Evolutionary conservation across 169 alveolate genomes (phyloP).

Genomic region (Plasmodium coatneyi): DNA sequence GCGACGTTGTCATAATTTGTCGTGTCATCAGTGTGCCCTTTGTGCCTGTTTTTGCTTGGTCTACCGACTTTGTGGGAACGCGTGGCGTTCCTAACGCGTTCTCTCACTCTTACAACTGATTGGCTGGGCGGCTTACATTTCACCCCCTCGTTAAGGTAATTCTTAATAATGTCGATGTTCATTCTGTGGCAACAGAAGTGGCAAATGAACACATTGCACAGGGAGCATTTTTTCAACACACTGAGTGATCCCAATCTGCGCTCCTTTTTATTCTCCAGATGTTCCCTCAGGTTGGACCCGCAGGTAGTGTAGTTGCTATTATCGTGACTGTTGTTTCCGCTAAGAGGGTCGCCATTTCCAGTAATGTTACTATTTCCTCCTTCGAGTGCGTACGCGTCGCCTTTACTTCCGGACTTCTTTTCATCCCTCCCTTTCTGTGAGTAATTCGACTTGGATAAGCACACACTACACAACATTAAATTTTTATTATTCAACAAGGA

Average conservation of each 20-base stretch:
- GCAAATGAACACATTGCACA: conserved; percentile 67
- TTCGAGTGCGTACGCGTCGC: neutral
- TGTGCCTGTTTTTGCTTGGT: conserved; percentile 8
- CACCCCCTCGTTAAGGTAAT: conserved; percentile 20
- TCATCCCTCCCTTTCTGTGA: conserved; percentile 17
- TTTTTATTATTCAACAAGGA: conserved; percentile 52
- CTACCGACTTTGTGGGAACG: conserved; percentile 28
- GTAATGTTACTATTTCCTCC: neutral
- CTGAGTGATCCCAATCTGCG: conserved; percentile 71
- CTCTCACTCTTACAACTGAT: neutral
- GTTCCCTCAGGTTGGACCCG: conserved; percentile 12
- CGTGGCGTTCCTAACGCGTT: neutral
- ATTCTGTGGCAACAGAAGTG: conserved; percentile 71
- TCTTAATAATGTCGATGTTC: conserved; percentile 60
- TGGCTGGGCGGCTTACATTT: neutral
- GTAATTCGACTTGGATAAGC: conserved; percentile 63
- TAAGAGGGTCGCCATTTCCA: neutral
- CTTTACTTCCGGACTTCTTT: neutral
- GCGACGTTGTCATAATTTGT: neutral
- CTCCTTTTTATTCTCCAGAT: conserved; percentile 52
- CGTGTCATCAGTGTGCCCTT: neutral
- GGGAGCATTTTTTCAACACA: conserved; percentile 49
- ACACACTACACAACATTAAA: conserved; percentile 66
- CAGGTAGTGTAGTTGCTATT: neutral
- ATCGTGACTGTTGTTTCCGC: neutral